Base-by-base conservation (phyloP, 164 flowering plant species). In the grape (Vitis vinifera) region DNA sequence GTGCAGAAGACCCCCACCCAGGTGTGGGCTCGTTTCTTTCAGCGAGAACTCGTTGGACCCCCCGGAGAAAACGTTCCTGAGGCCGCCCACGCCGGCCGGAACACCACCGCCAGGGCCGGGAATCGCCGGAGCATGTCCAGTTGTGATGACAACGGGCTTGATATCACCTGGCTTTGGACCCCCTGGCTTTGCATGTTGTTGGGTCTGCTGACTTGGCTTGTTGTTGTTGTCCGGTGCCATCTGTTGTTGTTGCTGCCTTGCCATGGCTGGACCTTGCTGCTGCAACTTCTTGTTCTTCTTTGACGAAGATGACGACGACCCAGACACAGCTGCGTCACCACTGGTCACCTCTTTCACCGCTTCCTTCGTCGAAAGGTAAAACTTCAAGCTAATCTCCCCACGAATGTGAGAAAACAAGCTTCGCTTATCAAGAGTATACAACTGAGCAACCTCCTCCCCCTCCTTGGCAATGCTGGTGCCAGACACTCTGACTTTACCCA, bases 351-450 rank as follows among this genome's bases (percentile, higher is more conserved):
- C 49, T 53, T 72, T 69, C 2, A 62, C 79, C 29, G 81, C 79
- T 16, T 79, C 88, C 19, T 44, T 70, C 0, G 68, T 56, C 2
- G 88, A 79, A 0, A 88, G 58, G 27, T 84, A 86, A 51, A 86
- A 70, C 76, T 86, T 85, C 68, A 88, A 63, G 55, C 77, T 83
- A 9, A 88, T 75, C 77, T 88, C 91, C 1, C 91, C 91, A 13
- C 88, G 66, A 1, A 86, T 73, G 50, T 88, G 91, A 50, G 91
- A 88, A 63, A 88, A 88, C 8, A 86, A 48, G 74, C 87, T 86
- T 30, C 91, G 65, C 52, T 86, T 88, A 31, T 88, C 91, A 23
- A 88, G 84, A 4, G 87, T 74, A 63, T 79, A 77, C 3, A 80
- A 75, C 79, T 81, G 81, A 3, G 68, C 62, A n/a, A 68, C 8